Evolutionary conservation across 352 stramenopile species (phyloP).

Genomic region (Phytophthora pistaciae): DNA sequence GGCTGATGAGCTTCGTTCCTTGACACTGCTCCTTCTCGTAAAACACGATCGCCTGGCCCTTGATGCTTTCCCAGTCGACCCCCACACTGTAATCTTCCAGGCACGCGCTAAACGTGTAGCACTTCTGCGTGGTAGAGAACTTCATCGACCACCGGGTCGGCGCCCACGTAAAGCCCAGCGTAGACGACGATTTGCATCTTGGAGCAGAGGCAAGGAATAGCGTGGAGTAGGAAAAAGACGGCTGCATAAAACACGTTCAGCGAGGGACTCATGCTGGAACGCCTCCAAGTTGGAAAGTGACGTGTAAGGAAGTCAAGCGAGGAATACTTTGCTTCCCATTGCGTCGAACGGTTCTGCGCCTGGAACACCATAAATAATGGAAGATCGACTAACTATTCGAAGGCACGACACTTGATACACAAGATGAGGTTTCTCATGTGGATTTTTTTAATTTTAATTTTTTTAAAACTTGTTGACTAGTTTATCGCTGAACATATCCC

Average conservation of each 20-base stretch:
- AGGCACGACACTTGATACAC: too few relatives aligned
- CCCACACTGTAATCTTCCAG: conserved; percentile 6
- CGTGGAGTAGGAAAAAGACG: neutral
- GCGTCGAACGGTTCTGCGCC: too few relatives aligned
- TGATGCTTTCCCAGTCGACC: conserved; percentile 19
- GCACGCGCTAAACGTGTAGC: conserved; percentile 29
- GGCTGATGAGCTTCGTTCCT: conserved; percentile 14
- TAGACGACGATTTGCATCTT: conserved; percentile 27
- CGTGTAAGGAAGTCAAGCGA: neutral
- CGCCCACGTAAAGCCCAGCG: neutral
- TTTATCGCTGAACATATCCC: too few relatives aligned
- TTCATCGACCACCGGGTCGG: conserved; percentile 20
- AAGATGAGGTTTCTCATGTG: too few relatives aligned
- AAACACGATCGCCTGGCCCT: conserved; percentile 15
- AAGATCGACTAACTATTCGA: neutral
- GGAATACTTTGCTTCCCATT: too few relatives aligned
- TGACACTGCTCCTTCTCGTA: conserved; percentile 31
- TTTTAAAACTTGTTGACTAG: too few relatives aligned
- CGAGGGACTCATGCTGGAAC: neutral
- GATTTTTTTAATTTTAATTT: too few relatives aligned
- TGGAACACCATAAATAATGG: neutral
- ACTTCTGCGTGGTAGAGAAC: conserved; percentile 30
- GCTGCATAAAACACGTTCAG: neutral
- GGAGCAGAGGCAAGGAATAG: neutral
- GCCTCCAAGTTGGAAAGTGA: neutral